Base-by-base conservation (phyloP, 2,329 filamentous ascomycete species). In the Emericellopsis cladophorae region DNA sequence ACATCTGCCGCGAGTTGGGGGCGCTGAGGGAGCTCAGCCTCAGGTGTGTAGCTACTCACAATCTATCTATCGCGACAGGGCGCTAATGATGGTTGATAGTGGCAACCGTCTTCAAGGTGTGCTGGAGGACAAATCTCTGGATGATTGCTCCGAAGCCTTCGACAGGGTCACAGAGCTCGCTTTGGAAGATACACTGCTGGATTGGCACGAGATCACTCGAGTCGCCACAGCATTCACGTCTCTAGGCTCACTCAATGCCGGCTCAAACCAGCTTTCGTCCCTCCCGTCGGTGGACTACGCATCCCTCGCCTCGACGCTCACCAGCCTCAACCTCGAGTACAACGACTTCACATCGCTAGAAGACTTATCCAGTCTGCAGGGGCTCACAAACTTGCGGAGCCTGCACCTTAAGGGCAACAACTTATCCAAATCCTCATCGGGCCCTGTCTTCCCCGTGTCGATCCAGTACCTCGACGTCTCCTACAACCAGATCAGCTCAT, bases 331-430 rank as follows among this genome's bases (percentile, higher is more conserved):
- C 40, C 67, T 93, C 10, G 83, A 89, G 49, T 80, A 76, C 57
- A 92, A 92, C 55, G 61, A 71, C 23, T 81, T 92, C 52, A 65
- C 64, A 2, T 63, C 67, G 7, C 56, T 89, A 16, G 61, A 68
- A 2, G 73, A 79, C 38, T 48, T 89, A 4, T 55, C 63, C 3
- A 62, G 69, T 22, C 65, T 90, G 5, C 51, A 67, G 3, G 47
- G 54, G 18, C 58, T 84, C 21, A 53, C 56, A 2, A 61, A 65
- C 26, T 67, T 84, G 11, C 70, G 72, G 38, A 75, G 70, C 40
- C 62, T 80, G 1, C 74, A 88, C 40, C 70, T 96, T 40, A 90
- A 94, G 50, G 78, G 80, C 39, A 94, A 93, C 61, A 69, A 66
- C 39, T 84, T 95, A 46, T 62, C 64, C 14, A 53, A 59, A 14